Percentiles rank a stretch among this genome's conserved stretches.
phyloP scores from a whole-genome alignment of 164 flowering plant genomes.

The Liriodendron chinense region DNA sequence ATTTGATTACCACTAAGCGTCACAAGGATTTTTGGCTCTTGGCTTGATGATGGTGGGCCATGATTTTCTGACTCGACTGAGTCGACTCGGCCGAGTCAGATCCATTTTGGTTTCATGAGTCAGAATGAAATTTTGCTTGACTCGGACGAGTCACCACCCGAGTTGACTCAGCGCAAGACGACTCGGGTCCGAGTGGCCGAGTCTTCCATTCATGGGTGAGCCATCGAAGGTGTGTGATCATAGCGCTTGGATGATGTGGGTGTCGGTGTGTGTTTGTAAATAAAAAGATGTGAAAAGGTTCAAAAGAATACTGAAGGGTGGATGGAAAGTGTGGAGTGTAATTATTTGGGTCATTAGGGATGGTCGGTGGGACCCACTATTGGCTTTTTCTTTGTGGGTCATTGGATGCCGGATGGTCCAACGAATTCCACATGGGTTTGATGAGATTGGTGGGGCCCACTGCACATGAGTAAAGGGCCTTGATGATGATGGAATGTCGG shows the following conservation, averaged over 20 bases:
- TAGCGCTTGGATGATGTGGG: background rate
- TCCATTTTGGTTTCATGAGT: no score
- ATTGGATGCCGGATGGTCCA: background rate
- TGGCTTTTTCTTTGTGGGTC: background rate
- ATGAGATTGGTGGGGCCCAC: no score
- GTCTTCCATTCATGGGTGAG: background rate
- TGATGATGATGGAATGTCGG: background rate
- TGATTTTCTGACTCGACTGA: background rate
- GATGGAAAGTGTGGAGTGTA: background rate
- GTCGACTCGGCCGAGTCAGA: background rate
- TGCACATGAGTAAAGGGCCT: background rate
- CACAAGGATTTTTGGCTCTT: conserved; percentile 83
- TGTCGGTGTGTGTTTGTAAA: background rate
- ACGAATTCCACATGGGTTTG: no score
- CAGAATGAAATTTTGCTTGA: no score
- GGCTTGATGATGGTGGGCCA: conserved; percentile 35
- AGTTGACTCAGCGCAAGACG: background rate
- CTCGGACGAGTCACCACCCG: no score
- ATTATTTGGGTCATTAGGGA: background rate
- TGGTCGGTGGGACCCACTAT: background rate
- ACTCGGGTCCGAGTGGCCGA: background rate
- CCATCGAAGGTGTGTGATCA: background rate
- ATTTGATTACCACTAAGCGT: conserved; percentile 65
- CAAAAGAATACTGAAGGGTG: background rate
- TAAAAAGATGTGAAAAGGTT: background rate